Percentiles rank a stretch among this genome's conserved stretches.
These are phyloP conservation scores for Phytophthora pluvialis DNA, from an alignment of 352 stramenopile species.

Conservation along the genomic window DNA sequence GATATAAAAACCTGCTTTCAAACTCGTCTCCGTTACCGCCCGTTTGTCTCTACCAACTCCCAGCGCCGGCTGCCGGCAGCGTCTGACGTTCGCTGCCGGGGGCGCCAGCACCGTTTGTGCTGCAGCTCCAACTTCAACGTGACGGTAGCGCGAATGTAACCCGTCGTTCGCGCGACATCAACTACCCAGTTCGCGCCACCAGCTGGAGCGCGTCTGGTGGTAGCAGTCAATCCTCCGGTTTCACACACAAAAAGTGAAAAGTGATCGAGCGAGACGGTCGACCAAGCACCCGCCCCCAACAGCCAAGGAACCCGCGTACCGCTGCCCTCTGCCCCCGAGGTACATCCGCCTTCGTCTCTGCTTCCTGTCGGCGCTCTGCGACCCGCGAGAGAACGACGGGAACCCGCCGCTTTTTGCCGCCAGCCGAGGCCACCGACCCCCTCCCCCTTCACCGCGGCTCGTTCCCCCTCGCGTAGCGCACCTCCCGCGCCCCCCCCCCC, in stretches of 20 bases:
- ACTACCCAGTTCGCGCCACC: slow-evolving; percentile 22
- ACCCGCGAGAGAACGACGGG: slow-evolving; percentile 11
- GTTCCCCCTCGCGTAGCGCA: background rate
- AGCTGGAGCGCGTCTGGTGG: slow-evolving; percentile 17
- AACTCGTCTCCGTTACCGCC: too few relatives aligned
- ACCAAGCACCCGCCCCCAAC: slow-evolving; percentile 9
- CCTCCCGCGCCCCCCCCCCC: too few relatives aligned
- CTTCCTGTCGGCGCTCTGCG: slow-evolving; percentile 1
- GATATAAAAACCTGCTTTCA: too few relatives aligned
- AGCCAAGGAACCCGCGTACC: slow-evolving; percentile 13
- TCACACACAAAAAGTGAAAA: slow-evolving; percentile 11
- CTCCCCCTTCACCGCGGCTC: slow-evolving; percentile 21
- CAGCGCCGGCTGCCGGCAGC: too few relatives aligned
- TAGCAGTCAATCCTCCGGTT: slow-evolving; percentile 33
- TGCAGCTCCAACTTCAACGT: background rate
- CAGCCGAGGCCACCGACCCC: slow-evolving; percentile 17
- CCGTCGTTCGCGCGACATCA: slow-evolving; percentile 8
- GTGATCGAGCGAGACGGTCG: slow-evolving; percentile 11
- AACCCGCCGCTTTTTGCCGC: slow-evolving; percentile 6
- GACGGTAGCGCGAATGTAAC: slow-evolving; percentile 2
- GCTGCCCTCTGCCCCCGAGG: background rate
- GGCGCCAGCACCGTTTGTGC: too few relatives aligned
- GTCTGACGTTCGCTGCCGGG: too few relatives aligned
- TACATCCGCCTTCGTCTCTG: slow-evolving; percentile 8
- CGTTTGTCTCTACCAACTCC: too few relatives aligned